Evolutionary conservation across 1,139 yeast species (phyloP), one percentile per base, ranked within the genome.

Genomic region (Kodamaea sp.): DNA sequence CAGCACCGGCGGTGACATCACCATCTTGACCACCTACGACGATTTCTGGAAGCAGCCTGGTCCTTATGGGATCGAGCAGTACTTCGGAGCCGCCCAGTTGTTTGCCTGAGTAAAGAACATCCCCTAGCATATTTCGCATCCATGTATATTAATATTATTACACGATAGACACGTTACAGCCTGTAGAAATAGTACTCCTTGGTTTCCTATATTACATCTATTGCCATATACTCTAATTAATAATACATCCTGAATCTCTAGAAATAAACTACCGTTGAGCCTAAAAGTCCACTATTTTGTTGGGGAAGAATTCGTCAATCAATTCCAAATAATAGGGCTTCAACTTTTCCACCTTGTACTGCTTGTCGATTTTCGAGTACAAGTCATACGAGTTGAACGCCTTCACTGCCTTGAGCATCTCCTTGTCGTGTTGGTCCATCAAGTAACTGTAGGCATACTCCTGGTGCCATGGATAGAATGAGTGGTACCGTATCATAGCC

Each of bases 11-110:
- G 68, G 76, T 29, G 78, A 80, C 31, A 77, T 78, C 31, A 83
- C 90, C 4, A 76, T 89, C 42, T 71, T 89, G 50, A 79, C 95
- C 13, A 79, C 89, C 11, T 87, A 62, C 60, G 70, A 89, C 54
- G 97, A 89, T 57, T 70, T 61, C 61, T 89, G 97, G 97, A 89
- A 89, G 59, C 51, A 58, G n/a, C 90, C 96, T 19, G 97, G 97
- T 38, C 73, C 76, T 3, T 81, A 85, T 58, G 83, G 82, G 44
- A 80, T 89, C 52, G 97, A 89, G 63, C 96, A 87, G 63, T 78
- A 78, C 38, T 89, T 89, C 51, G 97, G 97, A 50, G 69, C 79
- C 41, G 68, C 80, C 33, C 61, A 70, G 24, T 61, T 80, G 35
- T 66, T 66, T 37, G 24, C 37, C 27, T 50, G 35, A 23, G 7